Evolutionary conservation across 768 basidiomycete species (phyloP).

Genomic region (Mycena vulgaris): DNA sequence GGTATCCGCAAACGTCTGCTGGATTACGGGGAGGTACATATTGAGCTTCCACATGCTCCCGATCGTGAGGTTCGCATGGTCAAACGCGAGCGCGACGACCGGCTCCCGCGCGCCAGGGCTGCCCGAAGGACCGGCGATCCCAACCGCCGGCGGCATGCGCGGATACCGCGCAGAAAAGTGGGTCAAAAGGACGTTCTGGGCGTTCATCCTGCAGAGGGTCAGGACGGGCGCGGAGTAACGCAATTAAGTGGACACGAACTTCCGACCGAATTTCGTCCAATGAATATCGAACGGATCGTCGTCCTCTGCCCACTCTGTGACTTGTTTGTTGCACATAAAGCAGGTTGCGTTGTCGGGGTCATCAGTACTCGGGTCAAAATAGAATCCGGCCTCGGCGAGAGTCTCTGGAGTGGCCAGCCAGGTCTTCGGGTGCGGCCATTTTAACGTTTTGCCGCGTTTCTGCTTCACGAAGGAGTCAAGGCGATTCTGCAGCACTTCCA

Average conservation of each 20-base stretch:
- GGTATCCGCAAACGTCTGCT: conserved; percentile 71
- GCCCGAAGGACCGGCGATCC: conserved; percentile 35
- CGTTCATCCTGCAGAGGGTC: conserved; percentile 77
- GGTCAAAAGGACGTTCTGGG: conserved; percentile 88
- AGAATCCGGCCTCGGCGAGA: conserved; percentile 94
- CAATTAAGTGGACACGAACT: conserved; percentile 62
- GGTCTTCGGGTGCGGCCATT: conserved; percentile 83
- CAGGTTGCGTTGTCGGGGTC: conserved; percentile 86
- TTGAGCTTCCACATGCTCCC: conserved; percentile 90
- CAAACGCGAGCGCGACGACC: conserved; percentile 84
- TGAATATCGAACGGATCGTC: conserved; percentile 94
- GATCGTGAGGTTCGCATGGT: conserved; percentile 79
- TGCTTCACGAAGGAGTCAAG: conserved; percentile 79
- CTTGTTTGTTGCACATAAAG: conserved; percentile 85
- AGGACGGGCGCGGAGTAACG: neutral
- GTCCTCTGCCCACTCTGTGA: conserved; percentile 87
- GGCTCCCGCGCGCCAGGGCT: conserved; percentile 51
- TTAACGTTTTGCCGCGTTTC: conserved; percentile 74
- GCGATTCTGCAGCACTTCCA: conserved; percentile 72
- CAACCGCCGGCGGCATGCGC: conserved; percentile 77
- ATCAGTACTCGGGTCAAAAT: conserved; percentile 77
- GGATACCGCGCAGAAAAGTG: conserved; percentile 97
- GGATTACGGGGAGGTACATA: conserved; percentile 81
- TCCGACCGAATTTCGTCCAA: conserved; percentile 73
- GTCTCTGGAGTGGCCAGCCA: conserved; percentile 80